These are phyloP conservation scores for Saturnispora hagleri DNA, from an alignment of 805 yeast species.

Conservation along the genomic window DNA sequence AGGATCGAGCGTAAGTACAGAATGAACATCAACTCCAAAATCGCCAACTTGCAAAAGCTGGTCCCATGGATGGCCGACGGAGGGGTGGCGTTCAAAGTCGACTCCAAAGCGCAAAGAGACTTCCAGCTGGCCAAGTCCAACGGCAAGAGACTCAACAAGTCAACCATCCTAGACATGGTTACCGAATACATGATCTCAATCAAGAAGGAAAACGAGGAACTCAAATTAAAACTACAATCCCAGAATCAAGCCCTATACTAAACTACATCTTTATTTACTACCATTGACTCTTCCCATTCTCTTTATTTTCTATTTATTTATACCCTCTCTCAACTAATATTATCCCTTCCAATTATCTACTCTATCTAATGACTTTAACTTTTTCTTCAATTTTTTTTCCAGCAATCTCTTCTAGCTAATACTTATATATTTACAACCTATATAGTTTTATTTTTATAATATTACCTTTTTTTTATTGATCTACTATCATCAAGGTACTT, in stretches of 20 bases:
- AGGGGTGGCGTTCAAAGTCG: constrained; percentile 49
- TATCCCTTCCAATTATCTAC: not conserved
- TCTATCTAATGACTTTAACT: not conserved
- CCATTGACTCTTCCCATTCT: not conserved
- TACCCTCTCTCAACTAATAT: not conserved
- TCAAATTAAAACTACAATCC: not conserved
- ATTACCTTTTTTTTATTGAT: too few species aligned
- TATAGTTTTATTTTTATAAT: too few species aligned
- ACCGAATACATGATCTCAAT: constrained; percentile 39
- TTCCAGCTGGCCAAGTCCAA: not conserved
- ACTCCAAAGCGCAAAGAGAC: constrained; percentile 16
- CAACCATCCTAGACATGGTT: constrained; percentile 61
- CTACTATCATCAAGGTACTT: too few species aligned
- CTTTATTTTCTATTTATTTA: not conserved
- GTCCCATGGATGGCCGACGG: constrained; percentile 62
- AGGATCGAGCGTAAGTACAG: constrained; percentile 65
- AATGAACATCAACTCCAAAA: constrained; percentile 63
- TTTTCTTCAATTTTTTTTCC: too few species aligned
- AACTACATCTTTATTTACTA: not conserved
- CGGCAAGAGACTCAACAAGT: constrained; percentile 46
- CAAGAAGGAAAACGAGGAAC: not conserved
- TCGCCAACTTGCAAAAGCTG: constrained; percentile 55
- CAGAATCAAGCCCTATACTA: not conserved
- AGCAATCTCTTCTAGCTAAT: not conserved
- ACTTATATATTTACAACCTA: not conserved